These are phyloP conservation scores for Scedosporium apiospermum DNA, from an alignment of 2,329 filamentous ascomycete genomes.

Conservation along the genomic window DNA sequence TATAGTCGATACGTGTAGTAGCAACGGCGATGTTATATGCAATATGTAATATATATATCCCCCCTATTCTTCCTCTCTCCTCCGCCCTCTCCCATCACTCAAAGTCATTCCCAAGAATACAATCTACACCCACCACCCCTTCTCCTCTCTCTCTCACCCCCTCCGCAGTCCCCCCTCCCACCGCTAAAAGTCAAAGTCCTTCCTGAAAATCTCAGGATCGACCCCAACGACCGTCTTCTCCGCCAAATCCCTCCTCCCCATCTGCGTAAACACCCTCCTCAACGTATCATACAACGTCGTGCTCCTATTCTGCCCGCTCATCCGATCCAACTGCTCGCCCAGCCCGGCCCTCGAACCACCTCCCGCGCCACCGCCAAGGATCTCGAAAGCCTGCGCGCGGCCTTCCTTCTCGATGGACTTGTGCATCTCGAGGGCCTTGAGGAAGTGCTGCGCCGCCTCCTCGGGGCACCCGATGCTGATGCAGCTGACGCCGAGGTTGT, in stretches of 20 bases:
- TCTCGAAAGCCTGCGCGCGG: constrained; percentile 71
- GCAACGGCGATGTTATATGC: too few relatives aligned
- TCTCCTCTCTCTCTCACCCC: neutral
- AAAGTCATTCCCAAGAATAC: too few relatives aligned
- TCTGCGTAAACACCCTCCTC: constrained; percentile 88
- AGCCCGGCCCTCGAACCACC: constrained; percentile 21
- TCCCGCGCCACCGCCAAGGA: constrained; percentile 50
- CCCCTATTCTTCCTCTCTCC: too few relatives aligned
- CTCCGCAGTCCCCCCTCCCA: neutral
- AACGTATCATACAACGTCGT: constrained; percentile 95
- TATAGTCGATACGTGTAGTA: too few relatives aligned
- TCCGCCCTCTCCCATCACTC: too few relatives aligned
- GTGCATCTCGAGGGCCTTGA: constrained; percentile 91
- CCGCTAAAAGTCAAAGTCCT: constrained; percentile 35
- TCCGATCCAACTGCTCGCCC: constrained; percentile 71
- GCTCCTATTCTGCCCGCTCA: constrained; percentile 92
- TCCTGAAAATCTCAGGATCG: constrained; percentile 80
- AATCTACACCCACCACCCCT: too few relatives aligned
- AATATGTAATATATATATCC: too few relatives aligned
- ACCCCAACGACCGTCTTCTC: constrained; percentile 84
- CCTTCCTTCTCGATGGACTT: constrained; percentile 83
- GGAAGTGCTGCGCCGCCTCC: constrained; percentile 84
- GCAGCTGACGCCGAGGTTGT: constrained; percentile 92
- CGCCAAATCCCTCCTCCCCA: constrained; percentile 80
- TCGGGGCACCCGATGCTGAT: constrained; percentile 96